phyloP scores from a whole-genome alignment of 2,329 filamentous ascomycete genomes.

The Thermomyces lanuginosus region DNA sequence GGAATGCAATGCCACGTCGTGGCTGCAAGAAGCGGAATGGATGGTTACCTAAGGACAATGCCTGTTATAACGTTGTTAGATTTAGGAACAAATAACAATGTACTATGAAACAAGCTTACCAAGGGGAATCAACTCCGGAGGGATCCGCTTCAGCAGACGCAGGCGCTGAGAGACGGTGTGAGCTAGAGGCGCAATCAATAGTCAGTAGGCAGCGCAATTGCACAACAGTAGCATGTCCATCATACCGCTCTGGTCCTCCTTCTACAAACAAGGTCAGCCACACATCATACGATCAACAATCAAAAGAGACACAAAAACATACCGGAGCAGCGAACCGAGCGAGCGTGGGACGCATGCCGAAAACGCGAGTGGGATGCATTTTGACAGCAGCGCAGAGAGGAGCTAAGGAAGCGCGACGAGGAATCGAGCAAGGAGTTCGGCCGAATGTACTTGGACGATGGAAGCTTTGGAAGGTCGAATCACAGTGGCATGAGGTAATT shows the following conservation, averaged over 20 bases:
- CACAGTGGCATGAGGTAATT: too few species aligned
- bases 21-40: too few species aligned
- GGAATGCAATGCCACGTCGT: too few species aligned
- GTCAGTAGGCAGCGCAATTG: slow-evolving; percentile 11
- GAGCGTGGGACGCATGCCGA: slow-evolving; percentile 43
- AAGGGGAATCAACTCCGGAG: slow-evolving; percentile 84
- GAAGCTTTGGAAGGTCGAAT: slow-evolving; percentile 4
- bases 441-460: slow-evolving; percentile 3
- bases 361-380: slow-evolving; percentile 51
- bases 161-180: slow-evolving; percentile 95
- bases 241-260: slow-evolving; percentile 48
- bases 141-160: slow-evolving; percentile 74
- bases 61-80: slow-evolving; percentile 33
- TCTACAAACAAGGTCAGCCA: slow-evolving; percentile 35
- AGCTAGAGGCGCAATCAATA: slow-evolving; percentile 48
- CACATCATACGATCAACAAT: slow-evolving; percentile 7
- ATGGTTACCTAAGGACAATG: slow-evolving; percentile 66
- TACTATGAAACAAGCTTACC: slow-evolving; percentile 41
- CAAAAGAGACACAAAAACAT: slow-evolving; percentile 27
- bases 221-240: slow-evolving; percentile 5
- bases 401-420: background rate
- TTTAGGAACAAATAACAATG: slow-evolving; percentile 1
- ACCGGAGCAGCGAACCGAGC: slow-evolving; percentile 50
- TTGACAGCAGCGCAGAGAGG: slow-evolving; percentile 1
- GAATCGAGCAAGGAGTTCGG: slow-evolving; percentile 16